Evolutionary conservation across 306 rosid species (phyloP).

Genomic region (Begonia peltatifolia): DNA sequence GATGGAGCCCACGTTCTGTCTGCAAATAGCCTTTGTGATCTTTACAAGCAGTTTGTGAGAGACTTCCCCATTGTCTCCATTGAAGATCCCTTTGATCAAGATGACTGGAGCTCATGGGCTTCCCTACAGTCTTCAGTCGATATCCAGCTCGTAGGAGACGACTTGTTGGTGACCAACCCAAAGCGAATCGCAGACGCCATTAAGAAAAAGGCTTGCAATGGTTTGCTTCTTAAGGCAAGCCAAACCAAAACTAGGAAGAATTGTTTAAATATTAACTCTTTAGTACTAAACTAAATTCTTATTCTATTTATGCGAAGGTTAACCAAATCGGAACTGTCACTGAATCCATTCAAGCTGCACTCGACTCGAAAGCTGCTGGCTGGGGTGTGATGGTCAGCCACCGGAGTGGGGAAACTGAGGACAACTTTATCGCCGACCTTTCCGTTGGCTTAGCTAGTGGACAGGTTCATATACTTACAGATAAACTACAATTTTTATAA

Average conservation of each 20-base stretch:
- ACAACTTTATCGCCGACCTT: constrained; percentile 97
- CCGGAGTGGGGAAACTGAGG: constrained; percentile 97
- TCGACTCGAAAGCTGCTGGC: constrained; percentile 95
- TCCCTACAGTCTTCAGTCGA: constrained; percentile 78
- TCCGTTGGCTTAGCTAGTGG: constrained; percentile 98
- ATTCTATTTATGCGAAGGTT: constrained; percentile 36
- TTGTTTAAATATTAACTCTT: no score
- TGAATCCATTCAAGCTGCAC: constrained; percentile 93
- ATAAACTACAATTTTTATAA: background rate
- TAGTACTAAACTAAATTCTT: no score
- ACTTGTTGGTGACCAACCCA: constrained; percentile 91
- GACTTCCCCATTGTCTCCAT: constrained; percentile 94
- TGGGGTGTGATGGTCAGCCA: constrained; percentile 99
- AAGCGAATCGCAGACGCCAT: constrained; percentile 79
- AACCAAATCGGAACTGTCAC: constrained; percentile 96
- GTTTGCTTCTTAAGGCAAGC: constrained; percentile 78
- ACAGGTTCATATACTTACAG: constrained; percentile 42
- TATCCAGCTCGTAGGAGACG: constrained; percentile 94
- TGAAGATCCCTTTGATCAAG: constrained; percentile 99
- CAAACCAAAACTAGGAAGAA: background rate
- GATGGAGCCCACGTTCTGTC: constrained; percentile 78
- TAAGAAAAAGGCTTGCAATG: constrained; percentile 89
- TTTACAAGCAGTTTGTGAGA: constrained; percentile 63
- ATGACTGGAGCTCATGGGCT: constrained; percentile 95
- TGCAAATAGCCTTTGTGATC: constrained; percentile 60